Percentiles rank a stretch among this genome's conserved stretches.
Conservation (phyloP, 75 land plant species). For the Sequoiadendron giganteum region DNA sequence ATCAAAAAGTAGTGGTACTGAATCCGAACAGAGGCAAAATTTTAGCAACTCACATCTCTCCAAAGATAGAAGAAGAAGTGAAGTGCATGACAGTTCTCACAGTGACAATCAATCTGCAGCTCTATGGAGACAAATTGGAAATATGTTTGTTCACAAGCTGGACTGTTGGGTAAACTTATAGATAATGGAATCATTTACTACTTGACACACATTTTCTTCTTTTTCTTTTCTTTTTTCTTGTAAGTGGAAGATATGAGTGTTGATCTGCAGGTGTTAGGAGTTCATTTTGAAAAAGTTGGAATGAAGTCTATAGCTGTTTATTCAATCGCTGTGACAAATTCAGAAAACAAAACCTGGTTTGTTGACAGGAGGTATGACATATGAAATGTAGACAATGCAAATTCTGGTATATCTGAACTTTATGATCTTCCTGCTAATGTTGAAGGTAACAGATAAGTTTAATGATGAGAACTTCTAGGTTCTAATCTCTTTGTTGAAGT, state of each 20-base stretch:
- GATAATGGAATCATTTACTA: not conserved
- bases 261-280: constrained; percentile 77
- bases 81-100: not conserved
- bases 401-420: not conserved
- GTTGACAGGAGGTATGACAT: constrained; percentile 83
- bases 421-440: not conserved
- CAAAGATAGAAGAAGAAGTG: constrained; percentile 7
- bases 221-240: not conserved
- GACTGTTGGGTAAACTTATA: constrained; percentile 8
- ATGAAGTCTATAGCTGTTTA: constrained; percentile 95
- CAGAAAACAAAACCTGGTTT: constrained; percentile 80
- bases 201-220: not conserved
- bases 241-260: not conserved
- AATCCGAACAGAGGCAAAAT: not conserved
- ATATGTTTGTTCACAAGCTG: not conserved
- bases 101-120: not conserved
- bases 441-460: not conserved
- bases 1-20: constrained; percentile 10
- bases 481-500: not conserved
- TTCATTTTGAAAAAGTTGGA: constrained; percentile 87
- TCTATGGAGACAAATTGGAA: not conserved
- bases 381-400: not conserved
- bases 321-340: constrained; percentile 83
- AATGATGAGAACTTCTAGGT: not conserved
- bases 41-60: not conserved